Percentiles rank a stretch among this genome's conserved stretches.
phyloP scores from a whole-genome alignment of 2,329 filamentous ascomycete species.

The Dactylella cylindrospora region DNA sequence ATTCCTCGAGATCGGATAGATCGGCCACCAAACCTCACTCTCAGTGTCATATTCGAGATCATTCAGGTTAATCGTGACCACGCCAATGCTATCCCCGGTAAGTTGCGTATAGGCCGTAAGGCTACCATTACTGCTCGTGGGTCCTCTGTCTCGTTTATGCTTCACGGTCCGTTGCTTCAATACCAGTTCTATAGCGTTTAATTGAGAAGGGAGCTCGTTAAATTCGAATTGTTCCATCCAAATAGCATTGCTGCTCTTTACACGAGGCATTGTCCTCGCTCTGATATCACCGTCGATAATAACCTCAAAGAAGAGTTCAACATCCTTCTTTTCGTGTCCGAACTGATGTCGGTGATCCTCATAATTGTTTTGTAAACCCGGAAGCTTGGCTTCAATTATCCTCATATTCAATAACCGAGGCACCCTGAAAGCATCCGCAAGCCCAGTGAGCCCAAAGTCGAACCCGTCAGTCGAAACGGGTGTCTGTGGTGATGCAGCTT shows the following conservation, averaged over 20 bases:
- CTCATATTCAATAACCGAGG: slow-evolving; percentile 32
- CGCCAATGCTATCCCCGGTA: slow-evolving; percentile 56
- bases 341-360: slow-evolving; percentile 49
- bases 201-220: slow-evolving; percentile 67
- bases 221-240: slow-evolving; percentile 84
- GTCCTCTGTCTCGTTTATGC: slow-evolving; percentile 51
- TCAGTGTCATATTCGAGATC: slow-evolving; percentile 63
- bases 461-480: slow-evolving; percentile 52
- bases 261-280: slow-evolving; percentile 71
- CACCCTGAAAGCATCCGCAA: slow-evolving; percentile 47
- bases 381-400: slow-evolving; percentile 60
- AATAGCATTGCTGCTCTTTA: slow-evolving; percentile 71
- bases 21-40: slow-evolving; percentile 67
- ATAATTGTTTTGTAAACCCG: slow-evolving; percentile 38
- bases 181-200: slow-evolving; percentile 70
- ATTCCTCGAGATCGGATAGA: slow-evolving; percentile 57
- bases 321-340: slow-evolving; percentile 58
- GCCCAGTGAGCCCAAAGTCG: slow-evolving; percentile 55
- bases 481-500: slow-evolving; percentile 33
- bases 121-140: slow-evolving; percentile 44
- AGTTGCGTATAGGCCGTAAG: slow-evolving; percentile 43
- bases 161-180: slow-evolving; percentile 63
- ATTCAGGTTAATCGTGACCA: slow-evolving; percentile 74
- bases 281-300: slow-evolving; percentile 77
- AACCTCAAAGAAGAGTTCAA: slow-evolving; percentile 77